Base-by-base conservation (phyloP, 352 stramenopile genomes). In the Saprolegnia parasitica region DNA sequence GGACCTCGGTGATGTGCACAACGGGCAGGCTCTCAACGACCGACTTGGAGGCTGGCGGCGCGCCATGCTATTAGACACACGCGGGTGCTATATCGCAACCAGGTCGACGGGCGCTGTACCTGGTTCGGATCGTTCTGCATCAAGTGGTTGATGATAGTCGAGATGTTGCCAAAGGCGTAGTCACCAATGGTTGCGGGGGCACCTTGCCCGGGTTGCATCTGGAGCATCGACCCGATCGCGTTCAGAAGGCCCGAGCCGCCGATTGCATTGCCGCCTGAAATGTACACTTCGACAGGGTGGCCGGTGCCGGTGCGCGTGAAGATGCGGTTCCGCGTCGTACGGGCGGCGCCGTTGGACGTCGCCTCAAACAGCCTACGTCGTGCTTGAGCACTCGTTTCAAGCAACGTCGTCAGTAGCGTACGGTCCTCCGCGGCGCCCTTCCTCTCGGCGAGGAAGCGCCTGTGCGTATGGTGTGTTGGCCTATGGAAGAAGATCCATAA, bases 121-220 rank as follows among this genome's bases (percentile, higher is more conserved):
- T 87, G 77, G 67, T 93, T 95, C 9, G 85, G 77, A 39, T 95
- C 87, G 72, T 93, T 93, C 61, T 93, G 85, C 87, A 95, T 95
- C 21, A 95, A 80, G 66, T 95, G 87, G 68, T 93, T 93, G 62
- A 95, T 93, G 26, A 95, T 77, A 54, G 76, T 91, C 18, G 86
- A 81, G 70, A 93, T 84, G 56, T 89, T 93, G 35, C 87, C 87
- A 67, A 95, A 90, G 4, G 85, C 87, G 54, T 95, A 95, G 73
- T 95, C 87, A 0, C 87, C 85, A 10, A 83, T 72, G 47, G 91
- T 90, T 49, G 82, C 78, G 18, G 79, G 75, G 29, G 90, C 54
- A 42, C 82, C 79, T 32, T 68, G 42, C 10, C 78, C 75, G 23
- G 75, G 42, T 8, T 65, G 64, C 39, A 64, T 24, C 56, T 65